Conservation (phyloP, 2,329 filamentous ascomycete species). For the Diaporthe amygdali region DNA sequence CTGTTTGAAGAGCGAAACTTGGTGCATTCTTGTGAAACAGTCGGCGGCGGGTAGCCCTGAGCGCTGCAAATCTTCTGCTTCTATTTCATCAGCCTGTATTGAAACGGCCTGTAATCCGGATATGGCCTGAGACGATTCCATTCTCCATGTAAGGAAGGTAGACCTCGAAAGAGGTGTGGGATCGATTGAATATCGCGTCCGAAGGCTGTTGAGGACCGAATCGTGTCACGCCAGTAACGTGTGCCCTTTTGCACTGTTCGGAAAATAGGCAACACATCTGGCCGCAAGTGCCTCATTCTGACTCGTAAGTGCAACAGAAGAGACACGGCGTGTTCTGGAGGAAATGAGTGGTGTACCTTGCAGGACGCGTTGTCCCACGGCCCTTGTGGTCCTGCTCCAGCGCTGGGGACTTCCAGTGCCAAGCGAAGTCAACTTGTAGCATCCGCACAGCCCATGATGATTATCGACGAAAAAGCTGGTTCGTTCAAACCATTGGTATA, state of each 20-base stretch:
- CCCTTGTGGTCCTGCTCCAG: neutral
- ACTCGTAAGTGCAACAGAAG: neutral
- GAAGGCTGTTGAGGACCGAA: neutral
- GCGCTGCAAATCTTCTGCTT: neutral
- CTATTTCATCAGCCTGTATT: neutral
- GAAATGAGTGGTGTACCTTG: neutral
- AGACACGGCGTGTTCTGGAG: neutral
- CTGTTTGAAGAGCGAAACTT: neutral
- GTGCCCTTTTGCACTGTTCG: neutral
- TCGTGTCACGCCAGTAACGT: neutral
- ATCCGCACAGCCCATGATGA: neutral
- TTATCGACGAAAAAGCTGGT: neutral
- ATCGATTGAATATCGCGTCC: neutral
- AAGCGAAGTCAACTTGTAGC: neutral
- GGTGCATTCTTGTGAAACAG: too few species aligned
- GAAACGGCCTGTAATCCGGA: neutral
- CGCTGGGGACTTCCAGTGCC: neutral
- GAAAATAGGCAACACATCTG: neutral
- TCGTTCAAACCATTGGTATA: neutral
- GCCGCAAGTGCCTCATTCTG: neutral
- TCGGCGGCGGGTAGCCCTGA: too few species aligned
- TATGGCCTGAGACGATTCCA: neutral
- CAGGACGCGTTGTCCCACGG: neutral
- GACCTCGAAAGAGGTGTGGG: too few species aligned
- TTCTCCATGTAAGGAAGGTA: neutral